phyloP scores from a whole-genome alignment of 2,329 filamentous ascomycete species.

The Cladophialophora exuberans region DNA sequence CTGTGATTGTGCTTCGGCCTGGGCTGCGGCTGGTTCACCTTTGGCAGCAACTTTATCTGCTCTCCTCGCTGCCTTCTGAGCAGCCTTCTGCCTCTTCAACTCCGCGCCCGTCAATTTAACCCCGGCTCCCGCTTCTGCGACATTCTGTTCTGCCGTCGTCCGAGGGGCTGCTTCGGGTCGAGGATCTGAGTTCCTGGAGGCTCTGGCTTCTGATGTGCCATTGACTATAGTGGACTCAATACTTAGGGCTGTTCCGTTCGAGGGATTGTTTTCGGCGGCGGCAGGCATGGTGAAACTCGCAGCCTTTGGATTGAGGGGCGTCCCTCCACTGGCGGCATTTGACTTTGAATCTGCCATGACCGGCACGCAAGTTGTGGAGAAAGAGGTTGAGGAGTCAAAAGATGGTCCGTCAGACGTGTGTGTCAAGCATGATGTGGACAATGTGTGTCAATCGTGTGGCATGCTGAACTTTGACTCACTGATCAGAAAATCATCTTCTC shows the following conservation, averaged over 20 bases:
- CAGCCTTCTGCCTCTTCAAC: slow-evolving; percentile 85
- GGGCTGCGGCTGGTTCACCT: slow-evolving; percentile 39
- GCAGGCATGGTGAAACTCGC: slow-evolving; percentile 29
- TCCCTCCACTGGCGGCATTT: slow-evolving; percentile 3
- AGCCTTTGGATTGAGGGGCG: slow-evolving; percentile 28
- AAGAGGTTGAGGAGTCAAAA: neutral
- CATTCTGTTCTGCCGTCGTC: slow-evolving; percentile 28
- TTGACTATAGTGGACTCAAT: slow-evolving; percentile 8
- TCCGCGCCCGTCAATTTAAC: slow-evolving; percentile 61
- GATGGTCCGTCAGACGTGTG: neutral
- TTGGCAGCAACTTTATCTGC: slow-evolving; percentile 64
- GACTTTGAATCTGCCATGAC: slow-evolving; percentile 19
- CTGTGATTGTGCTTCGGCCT: slow-evolving; percentile 32
- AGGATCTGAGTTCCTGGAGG: slow-evolving; percentile 17
- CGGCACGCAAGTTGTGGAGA: neutral
- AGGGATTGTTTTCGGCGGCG: neutral
- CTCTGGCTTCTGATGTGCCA: slow-evolving; percentile 10
- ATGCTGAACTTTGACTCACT: too few relatives aligned
- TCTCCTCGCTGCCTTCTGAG: slow-evolving; percentile 85
- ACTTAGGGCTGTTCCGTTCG: slow-evolving; percentile 14
- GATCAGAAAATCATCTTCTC: too few relatives aligned
- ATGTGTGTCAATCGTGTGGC: too few relatives aligned
- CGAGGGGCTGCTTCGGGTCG: slow-evolving; percentile 19
- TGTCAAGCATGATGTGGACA: neutral
- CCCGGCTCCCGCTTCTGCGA: slow-evolving; percentile 35